Evolutionary conservation across 2,329 filamentous ascomycete species (phyloP).

Genomic region (Pseudogymnoascus sp.): DNA sequence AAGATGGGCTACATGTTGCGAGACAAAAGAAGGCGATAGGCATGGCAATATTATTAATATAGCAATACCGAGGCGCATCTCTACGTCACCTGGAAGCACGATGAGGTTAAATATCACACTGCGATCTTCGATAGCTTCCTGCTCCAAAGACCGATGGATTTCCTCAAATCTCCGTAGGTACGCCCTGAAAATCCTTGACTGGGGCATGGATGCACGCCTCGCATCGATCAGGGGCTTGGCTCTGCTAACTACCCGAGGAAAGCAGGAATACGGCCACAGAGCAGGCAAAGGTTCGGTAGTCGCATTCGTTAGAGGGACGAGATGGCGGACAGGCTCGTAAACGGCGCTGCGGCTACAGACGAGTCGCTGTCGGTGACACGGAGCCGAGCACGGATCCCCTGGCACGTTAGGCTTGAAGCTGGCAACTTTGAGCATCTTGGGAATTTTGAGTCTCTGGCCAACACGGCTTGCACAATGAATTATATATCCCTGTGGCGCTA

Average conservation of each 20-base stretch:
- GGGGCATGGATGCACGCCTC: constrained; percentile 27
- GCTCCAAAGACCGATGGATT: constrained; percentile 25
- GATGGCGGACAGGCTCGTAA: not conserved
- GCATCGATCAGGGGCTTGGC: constrained; percentile 21
- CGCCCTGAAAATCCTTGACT: constrained; percentile 32
- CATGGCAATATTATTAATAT: constrained; percentile 11
- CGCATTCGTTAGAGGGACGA: constrained; percentile 20
- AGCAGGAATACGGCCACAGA: constrained; percentile 14
- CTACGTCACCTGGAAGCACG: constrained; percentile 30
- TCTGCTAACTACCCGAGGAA: constrained; percentile 20
- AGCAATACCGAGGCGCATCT: constrained; percentile 26
- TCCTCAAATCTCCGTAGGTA: constrained; percentile 27
- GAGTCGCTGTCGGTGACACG: not conserved
- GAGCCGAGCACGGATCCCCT: not conserved
- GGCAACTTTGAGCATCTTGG: not conserved
- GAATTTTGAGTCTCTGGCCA: not conserved
- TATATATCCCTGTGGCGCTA: not conserved
- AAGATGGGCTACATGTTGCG: constrained; percentile 13
- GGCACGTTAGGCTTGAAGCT: not conserved
- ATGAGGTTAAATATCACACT: constrained; percentile 28
- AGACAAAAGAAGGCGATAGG: constrained; percentile 10
- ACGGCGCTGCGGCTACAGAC: not conserved
- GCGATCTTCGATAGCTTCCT: constrained; percentile 25
- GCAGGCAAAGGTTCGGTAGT: constrained; percentile 15
- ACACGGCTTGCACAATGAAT: not conserved